Base-by-base conservation (phyloP, 345 rosid species). In the Populus ilicifolia region DNA sequence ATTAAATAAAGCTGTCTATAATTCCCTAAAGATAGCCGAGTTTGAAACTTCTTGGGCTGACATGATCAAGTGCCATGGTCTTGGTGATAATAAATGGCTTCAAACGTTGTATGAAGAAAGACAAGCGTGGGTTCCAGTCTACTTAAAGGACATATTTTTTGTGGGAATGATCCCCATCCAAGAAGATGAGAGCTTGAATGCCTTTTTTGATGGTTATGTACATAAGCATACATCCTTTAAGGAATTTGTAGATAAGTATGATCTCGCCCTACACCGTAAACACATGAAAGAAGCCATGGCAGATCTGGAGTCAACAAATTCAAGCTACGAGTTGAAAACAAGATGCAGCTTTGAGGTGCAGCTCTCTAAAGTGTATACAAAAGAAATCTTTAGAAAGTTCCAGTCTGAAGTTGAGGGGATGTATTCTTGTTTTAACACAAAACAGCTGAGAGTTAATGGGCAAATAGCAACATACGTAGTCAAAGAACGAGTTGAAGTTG, bases 201-300 rank as follows among this genome's bases (percentile, higher is more conserved):
- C 90, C 29, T 87, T 89, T 79, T 89, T 89, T 76, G 87, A 89
- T 80, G 89, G 89, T 50, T 89, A 87, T 82, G 85, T 89, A 80
- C 92, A 87, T 82, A 89, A 87, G 77, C 87, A 86, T 72, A 86
- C 87, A 12, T 86, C 90, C 72, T 78, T 85, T 56, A 87, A 89
- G 83, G 92, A 89, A 80, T 87, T 87, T 59, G 84, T 89, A 59
- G 89, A 89, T 36, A 83, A 86, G 61, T 84, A 89, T 36, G 92
- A 87, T 74, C 79, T 87, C 69, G 85, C 85, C 79, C 54, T 89
- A 29, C 86, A 87, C 69, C 80, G 87, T 76, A 89, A 87, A 65
- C 89, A 85, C 82, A 66, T 79, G 80, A 84, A 83, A 83, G 89
- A 87, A 84, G 84, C 88, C 75, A 74, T 77, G 78, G 86, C 88